Base-by-base conservation (phyloP, 371 early-diverging fungal species). In the Lichtheimia corymbifera region DNA sequence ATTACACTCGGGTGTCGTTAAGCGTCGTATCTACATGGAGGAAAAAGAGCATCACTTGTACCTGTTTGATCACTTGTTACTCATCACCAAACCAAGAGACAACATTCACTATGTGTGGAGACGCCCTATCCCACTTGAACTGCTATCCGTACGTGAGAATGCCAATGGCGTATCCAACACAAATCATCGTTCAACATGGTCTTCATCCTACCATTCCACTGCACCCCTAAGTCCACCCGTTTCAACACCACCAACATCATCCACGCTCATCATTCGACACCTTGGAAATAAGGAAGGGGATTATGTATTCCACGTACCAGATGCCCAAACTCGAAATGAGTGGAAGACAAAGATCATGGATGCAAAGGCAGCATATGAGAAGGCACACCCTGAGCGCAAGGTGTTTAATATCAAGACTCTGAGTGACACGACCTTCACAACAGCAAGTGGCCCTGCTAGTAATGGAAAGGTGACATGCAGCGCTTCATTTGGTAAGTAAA, bases 331-430 rank as follows among this genome's bases (percentile, higher is more conserved):
- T 35, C 86, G 92, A 27, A 71, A 81, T 51, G 80, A 89, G 41
- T 96, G 97, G 97, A 80, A 88, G 58, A 90, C 92, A 54, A 86
- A 88, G 59, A 88, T 96, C 28, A 79, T 84, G 50, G 80, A 90
- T 59, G 90, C 91, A 63, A 83, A 86, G 53, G 80, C 79, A 30
- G 85, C 45, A 70, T 51, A 68, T 24, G 79, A 76, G 43, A 28
- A 60, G 24, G 52, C 64, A 2, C 40, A 79, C 54, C 76, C 74
- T 35, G 78, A 83, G 50, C 68, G 76, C 63, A 66, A 77, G 62
- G 76, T 83, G 52, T 87, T 92, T 75, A 90, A 91, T 58, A 79
- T 90, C 44, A 57, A 70, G 60, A 64, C 74, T 2, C 28, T 79
- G 40, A 68, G 71, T 55, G 74, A 76, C 55, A 71, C 72, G 1